Evolutionary conservation across 2,329 filamentous ascomycete species (phyloP).

Genomic region (Pseudogymnoascus sp.): DNA sequence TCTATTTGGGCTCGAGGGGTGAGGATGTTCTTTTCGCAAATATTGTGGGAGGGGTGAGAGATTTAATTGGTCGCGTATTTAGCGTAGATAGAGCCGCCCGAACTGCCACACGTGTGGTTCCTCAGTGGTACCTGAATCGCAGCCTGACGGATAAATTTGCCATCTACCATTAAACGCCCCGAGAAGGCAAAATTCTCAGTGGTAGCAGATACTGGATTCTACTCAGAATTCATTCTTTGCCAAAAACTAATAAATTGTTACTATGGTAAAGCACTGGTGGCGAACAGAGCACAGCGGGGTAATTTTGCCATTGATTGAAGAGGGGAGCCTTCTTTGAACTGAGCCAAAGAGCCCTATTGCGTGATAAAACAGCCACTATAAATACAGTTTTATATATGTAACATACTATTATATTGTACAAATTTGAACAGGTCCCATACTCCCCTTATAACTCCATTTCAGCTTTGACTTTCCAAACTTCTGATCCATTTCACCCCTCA

Average conservation of each 20-base stretch:
- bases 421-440: background rate
- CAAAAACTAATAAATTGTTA: background rate
- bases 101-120: background rate
- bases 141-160: slow-evolving; percentile 5
- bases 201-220: background rate
- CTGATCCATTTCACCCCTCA: background rate
- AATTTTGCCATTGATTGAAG: background rate
- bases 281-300: background rate
- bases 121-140: slow-evolving; percentile 7
- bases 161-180: background rate
- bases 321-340: background rate
- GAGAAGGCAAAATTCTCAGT: background rate
- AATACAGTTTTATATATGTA: background rate
- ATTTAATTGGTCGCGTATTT: slow-evolving; percentile 11
- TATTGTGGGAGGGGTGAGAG: slow-evolving; percentile 8
- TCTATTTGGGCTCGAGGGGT: slow-evolving; percentile 5
- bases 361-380: background rate
- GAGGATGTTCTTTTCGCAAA: slow-evolving; percentile 4
- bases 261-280: background rate
- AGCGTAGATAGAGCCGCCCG: background rate
- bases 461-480: background rate
- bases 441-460: background rate
- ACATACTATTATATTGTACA: background rate
- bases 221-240: background rate
- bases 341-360: background rate